Conservation (phyloP, 805 yeast species). For the Teunomyces stri region DNA sequence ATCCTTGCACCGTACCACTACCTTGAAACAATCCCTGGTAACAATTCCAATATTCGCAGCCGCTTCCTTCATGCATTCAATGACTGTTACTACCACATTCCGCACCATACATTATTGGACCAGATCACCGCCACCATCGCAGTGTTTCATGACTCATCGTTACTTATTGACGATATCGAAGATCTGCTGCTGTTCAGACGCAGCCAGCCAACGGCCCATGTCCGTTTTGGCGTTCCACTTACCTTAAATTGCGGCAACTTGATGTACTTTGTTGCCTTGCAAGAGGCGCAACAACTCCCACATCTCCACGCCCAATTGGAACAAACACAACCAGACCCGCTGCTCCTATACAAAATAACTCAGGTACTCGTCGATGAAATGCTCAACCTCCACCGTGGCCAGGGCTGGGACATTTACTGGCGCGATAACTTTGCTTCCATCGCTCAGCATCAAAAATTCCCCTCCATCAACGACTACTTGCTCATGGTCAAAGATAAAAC, state of each 20-base stretch:
- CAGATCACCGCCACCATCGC: conserved; percentile 30
- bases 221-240: conserved; percentile 70
- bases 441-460: conserved; percentile 13
- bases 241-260: conserved; percentile 82
- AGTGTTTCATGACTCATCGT: conserved; percentile 31
- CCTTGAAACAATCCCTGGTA: conserved; percentile 31
- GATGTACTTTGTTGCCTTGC: conserved; percentile 73
- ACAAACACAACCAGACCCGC: background rate
- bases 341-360: conserved; percentile 26
- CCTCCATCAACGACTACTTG: conserved; percentile 49
- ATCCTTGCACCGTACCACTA: conserved; percentile 31
- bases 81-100: conserved; percentile 29
- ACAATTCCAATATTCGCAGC: conserved; percentile 29
- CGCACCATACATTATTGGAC: conserved; percentile 18
- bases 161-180: conserved; percentile 80
- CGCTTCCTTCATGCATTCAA: conserved; percentile 34
- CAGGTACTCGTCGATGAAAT: conserved; percentile 65
- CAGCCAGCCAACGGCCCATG: conserved; percentile 78
- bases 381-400: conserved; percentile 83
- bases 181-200: conserved; percentile 70
- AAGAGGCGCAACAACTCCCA: conserved; percentile 33
- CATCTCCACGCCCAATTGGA: conserved; percentile 6
- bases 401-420: conserved; percentile 88
- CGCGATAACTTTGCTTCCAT: conserved; percentile 47
- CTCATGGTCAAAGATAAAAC: conserved; percentile 84